phyloP scores from a whole-genome alignment of 805 yeast genomes.

The Metschnikowia dekortorum region DNA sequence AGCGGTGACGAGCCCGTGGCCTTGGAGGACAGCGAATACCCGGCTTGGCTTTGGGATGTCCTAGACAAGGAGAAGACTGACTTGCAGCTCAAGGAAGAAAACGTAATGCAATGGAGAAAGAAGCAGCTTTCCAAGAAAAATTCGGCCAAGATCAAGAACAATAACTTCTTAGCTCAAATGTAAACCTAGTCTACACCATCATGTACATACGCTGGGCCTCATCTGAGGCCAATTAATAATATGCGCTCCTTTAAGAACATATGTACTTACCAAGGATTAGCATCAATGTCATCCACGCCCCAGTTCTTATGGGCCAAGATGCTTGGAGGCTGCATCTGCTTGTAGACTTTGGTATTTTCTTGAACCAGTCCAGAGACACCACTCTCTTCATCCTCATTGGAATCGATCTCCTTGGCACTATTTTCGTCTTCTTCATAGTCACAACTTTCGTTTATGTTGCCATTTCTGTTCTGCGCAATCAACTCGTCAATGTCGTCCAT shows the following conservation, averaged over 20 bases:
- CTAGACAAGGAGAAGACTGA: conserved; percentile 64
- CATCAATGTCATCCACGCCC: conserved; percentile 48
- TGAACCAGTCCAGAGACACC: conserved; percentile 11
- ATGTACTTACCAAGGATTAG: conserved; percentile 58
- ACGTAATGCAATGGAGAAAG: conserved; percentile 60
- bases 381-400: neutral
- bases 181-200: conserved; percentile 7
- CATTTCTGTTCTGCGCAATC: conserved; percentile 25
- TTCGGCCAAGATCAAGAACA: conserved; percentile 65
- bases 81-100: conserved; percentile 52
- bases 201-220: conserved; percentile 10
- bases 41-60: conserved; percentile 90
- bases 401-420: conserved; percentile 21
- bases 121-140: conserved; percentile 65
- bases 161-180: conserved; percentile 60
- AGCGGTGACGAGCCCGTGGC: conserved; percentile 88
- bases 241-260: neutral
- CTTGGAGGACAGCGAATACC: conserved; percentile 81
- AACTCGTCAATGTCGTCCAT: conserved; percentile 71
- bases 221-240: neutral
- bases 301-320: conserved; percentile 48
- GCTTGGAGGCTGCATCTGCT: conserved; percentile 45
- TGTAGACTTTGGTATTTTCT: conserved; percentile 38
- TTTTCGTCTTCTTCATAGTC: conserved; percentile 22
- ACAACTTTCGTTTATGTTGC: conserved; percentile 29